phyloP scores from a whole-genome alignment of 176 grass and related monocot genomes.

The Bromus sterilis region DNA sequence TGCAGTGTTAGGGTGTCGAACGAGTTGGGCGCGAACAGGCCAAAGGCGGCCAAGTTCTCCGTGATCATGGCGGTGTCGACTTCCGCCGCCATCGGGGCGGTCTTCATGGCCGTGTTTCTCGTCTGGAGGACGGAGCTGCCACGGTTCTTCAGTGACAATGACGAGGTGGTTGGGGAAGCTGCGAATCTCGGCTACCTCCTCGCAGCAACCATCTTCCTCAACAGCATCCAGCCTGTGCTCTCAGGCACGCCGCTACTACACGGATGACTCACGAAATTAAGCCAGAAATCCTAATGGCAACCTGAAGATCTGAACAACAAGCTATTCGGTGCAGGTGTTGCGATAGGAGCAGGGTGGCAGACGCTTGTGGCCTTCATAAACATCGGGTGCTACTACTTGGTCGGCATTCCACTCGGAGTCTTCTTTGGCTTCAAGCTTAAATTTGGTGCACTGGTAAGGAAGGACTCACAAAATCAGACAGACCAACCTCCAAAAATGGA shows the following conservation, averaged over 20 bases:
- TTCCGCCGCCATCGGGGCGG: conserved; percentile 42
- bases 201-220: conserved; percentile 71
- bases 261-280: not conserved
- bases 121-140: conserved; percentile 45
- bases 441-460: conserved; percentile 47
- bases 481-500: not conserved
- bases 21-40: conserved; percentile 74
- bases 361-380: conserved; percentile 68
- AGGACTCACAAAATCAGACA: not conserved
- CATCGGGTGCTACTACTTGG: conserved; percentile 74
- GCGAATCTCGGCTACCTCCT: conserved; percentile 65
- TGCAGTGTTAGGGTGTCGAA: conserved; percentile 90
- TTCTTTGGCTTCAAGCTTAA: conserved; percentile 79
- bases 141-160: conserved; percentile 60
- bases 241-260: conserved; percentile 40
- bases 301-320: not conserved
- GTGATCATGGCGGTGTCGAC: conserved; percentile 60
- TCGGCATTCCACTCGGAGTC: conserved; percentile 69
- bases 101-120: conserved; percentile 66
- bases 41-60: conserved; percentile 67
- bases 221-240: conserved; percentile 88
- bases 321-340: conserved; percentile 44
- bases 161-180: conserved; percentile 40
- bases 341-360: conserved; percentile 95
- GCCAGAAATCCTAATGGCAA: not conserved